A percentile compares a stretch with the other conserved stretches of the same genome.
Conservation (phyloP, 306 rosid genomes). For the Pachyrhizus erosus region DNA sequence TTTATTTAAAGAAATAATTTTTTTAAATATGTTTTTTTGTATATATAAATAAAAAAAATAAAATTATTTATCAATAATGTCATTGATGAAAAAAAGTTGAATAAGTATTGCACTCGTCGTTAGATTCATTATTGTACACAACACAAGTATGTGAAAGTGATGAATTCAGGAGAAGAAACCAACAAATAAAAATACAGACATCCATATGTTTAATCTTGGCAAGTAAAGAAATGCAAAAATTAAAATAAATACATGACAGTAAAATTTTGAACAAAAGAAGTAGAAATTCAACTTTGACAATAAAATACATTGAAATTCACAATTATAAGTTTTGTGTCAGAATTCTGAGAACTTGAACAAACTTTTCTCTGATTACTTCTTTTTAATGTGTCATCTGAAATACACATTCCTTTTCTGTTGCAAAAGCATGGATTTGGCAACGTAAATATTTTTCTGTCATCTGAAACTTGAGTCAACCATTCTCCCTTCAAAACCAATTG, state of each 20-base stretch:
- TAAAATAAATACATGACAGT: background rate
- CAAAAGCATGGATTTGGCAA: background rate
- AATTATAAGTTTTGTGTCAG: background rate
- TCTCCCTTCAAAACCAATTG: slow-evolving; percentile 41
- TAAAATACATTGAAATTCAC: slow-evolving; percentile 29
- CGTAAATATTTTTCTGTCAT: slow-evolving; percentile 12
- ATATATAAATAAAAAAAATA: no score
- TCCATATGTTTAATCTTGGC: no score
- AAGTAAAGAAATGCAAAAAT: background rate
- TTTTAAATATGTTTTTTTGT: no score
- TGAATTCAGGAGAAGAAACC: no score
- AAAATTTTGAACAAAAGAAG: background rate
- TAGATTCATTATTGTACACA: no score
- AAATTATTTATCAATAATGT: no score
- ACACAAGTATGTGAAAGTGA: no score
- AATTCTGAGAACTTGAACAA: slow-evolving; percentile 11
- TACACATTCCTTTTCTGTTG: background rate
- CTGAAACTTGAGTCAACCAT: background rate
- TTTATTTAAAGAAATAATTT: no score
- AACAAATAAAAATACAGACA: no score
- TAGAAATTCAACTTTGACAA: background rate
- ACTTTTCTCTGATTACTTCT: background rate
- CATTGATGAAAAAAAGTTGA: no score
- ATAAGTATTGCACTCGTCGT: no score
- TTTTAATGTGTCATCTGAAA: background rate